Percentiles rank a stretch among this genome's conserved stretches.
Evolutionary conservation across 805 yeast genomes (phyloP).

Genomic region (Teunomyces gatunensis): DNA sequence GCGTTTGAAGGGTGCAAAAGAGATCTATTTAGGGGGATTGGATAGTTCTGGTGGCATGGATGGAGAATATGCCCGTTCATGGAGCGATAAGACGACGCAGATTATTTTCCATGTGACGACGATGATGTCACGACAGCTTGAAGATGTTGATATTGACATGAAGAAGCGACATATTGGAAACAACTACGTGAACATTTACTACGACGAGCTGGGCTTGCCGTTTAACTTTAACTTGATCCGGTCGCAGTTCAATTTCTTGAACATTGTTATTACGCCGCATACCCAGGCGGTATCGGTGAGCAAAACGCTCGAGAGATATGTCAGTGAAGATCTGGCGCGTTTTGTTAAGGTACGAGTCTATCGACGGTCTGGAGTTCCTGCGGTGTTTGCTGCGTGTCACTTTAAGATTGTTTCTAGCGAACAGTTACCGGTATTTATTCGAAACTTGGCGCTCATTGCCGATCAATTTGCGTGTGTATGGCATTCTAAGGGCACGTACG

Average conservation of each 20-base stretch:
- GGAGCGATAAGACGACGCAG: conserved; percentile 71
- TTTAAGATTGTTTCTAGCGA: conserved; percentile 64
- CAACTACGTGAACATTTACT: conserved; percentile 75
- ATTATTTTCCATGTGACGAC: conserved; percentile 78
- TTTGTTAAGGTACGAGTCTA: conserved; percentile 62
- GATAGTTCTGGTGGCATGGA: conserved; percentile 68
- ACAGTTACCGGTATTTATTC: conserved; percentile 59
- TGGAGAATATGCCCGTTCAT: conserved; percentile 71
- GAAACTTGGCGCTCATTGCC: conserved; percentile 65
- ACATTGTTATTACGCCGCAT: conserved; percentile 73
- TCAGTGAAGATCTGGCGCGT: conserved; percentile 11
- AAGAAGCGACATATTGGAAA: conserved; percentile 89
- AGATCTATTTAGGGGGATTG: conserved; percentile 73
- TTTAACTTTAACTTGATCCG: conserved; percentile 69
- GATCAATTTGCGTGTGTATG: conserved; percentile 74
- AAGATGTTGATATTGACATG: conserved; percentile 43
- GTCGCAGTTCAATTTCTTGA: conserved; percentile 81
- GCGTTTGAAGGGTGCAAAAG: conserved; percentile 48
- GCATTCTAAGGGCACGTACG: conserved; percentile 52
- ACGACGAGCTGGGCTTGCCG: conserved; percentile 65
- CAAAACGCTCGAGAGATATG: conserved; percentile 1
- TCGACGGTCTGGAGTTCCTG: conserved; percentile 70
- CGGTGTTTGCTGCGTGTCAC: conserved; percentile 71
- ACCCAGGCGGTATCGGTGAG: conserved; percentile 14
- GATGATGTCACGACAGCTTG: conserved; percentile 59